Evolutionary conservation across 257 asterid genomes (phyloP).

Genomic region (Avicennia marina): DNA sequence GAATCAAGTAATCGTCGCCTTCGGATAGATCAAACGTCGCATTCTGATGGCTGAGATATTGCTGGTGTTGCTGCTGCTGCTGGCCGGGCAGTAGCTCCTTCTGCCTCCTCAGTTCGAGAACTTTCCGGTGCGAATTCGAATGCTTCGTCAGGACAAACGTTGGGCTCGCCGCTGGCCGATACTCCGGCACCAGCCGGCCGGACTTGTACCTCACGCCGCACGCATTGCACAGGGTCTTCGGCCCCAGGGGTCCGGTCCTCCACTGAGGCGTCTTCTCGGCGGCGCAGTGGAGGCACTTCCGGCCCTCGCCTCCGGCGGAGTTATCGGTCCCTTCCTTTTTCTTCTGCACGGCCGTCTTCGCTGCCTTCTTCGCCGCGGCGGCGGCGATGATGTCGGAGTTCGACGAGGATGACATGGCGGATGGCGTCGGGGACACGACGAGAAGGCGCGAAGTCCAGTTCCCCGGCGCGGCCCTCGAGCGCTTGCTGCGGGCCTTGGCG

Average conservation of each 20-base stretch:
- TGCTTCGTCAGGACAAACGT: slow-evolving; percentile 74
- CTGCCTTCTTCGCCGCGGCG: not conserved
- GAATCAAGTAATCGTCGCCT: slow-evolving; percentile 77
- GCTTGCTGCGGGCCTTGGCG: slow-evolving; percentile 93
- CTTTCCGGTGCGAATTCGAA: slow-evolving; percentile 87
- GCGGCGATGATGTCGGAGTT: slow-evolving; percentile 34
- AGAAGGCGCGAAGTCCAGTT: slow-evolving; percentile 82
- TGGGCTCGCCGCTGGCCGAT: slow-evolving; percentile 94
- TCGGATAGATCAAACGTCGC: slow-evolving; percentile 66
- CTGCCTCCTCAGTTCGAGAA: slow-evolving; percentile 78
- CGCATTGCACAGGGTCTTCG: no score
- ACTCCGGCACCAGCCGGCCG: slow-evolving; percentile 88
- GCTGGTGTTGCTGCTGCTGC: slow-evolving; percentile 38
- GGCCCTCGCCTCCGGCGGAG: slow-evolving; percentile 36
- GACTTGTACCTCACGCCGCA: no score
- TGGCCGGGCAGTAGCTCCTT: slow-evolving; percentile 38
- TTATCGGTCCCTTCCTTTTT: slow-evolving; percentile 38
- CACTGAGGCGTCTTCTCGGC: slow-evolving; percentile 96
- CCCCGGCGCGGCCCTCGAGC: slow-evolving; percentile 79
- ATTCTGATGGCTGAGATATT: slow-evolving; percentile 31
- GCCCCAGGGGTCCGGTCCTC: slow-evolving; percentile 95
- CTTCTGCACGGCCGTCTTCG: slow-evolving; percentile 28
- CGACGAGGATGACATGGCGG: slow-evolving; percentile 19
- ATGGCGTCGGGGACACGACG: slow-evolving; percentile 34
- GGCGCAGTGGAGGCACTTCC: slow-evolving; percentile 88